These are phyloP conservation scores for Suhomyces sp. DNA, from an alignment of 805 yeast genomes.

Conservation along the genomic window DNA sequence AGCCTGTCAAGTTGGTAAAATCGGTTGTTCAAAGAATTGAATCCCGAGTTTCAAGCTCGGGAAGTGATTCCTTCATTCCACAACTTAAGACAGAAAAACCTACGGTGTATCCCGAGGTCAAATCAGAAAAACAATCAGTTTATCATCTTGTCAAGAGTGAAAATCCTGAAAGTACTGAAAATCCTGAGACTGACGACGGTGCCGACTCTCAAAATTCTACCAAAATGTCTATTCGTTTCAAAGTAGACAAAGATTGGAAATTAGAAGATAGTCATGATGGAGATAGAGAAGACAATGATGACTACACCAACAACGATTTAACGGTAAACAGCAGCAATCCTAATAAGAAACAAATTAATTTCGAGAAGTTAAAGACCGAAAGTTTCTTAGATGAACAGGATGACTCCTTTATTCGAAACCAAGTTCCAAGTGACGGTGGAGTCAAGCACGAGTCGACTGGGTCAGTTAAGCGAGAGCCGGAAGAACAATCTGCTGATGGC, in stretches of 20 bases:
- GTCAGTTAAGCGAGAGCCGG: too few relatives aligned
- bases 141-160: constrained; percentile 1
- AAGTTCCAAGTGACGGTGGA: too few relatives aligned
- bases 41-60: constrained; percentile 4
- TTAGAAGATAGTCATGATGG: constrained; percentile 40
- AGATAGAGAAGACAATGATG: constrained; percentile 38
- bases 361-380: constrained; percentile 11
- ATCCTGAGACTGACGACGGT: constrained; percentile 1
- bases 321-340: constrained; percentile 10
- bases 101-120: constrained; percentile 1
- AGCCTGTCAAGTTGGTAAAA: constrained; percentile 5
- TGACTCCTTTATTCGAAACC: constrained; percentile 16
- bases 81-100: constrained; percentile 1
- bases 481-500: too few relatives aligned
- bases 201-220: constrained; percentile 8
- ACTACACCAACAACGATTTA: constrained; percentile 20
- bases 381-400: constrained; percentile 6
- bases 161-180: background rate
- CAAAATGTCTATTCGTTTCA: constrained; percentile 26
- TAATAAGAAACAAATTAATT: constrained; percentile 9
- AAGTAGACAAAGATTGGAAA: constrained; percentile 38
- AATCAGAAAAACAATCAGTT: background rate
- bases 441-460: too few relatives aligned
- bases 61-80: constrained; percentile 1
- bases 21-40: constrained; percentile 7